Base-by-base conservation (phyloP, 1,284 basidiomycete genomes). In the Trichosporon coremiiforme region DNA sequence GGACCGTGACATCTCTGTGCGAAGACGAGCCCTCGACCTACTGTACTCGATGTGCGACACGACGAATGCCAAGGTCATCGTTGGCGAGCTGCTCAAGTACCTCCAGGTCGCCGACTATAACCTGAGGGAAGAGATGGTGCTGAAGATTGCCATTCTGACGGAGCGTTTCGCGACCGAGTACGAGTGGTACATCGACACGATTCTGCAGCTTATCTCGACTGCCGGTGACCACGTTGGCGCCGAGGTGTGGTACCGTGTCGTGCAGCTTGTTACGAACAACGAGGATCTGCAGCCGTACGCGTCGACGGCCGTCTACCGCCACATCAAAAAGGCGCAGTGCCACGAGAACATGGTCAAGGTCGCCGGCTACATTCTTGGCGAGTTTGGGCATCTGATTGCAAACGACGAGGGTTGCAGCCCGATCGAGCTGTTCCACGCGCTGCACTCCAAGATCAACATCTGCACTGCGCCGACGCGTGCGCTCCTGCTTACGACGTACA, bases 21-120 rank as follows among this genome's bases (percentile, higher is more conserved):
- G 97, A 50, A 87, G 97, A 68, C 88, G 97, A 70, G 97, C 95
- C 0, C 87, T 99, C 64, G 97, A 99, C 84, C 86, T 99, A 64
- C 87, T 99, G 15, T 99, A 98, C 85, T 97, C 94, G 83, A 98
- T 99, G 96, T 99, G 97, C 84, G 97, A 99, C 81, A 88, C 91
- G 17, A 91, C 93, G 76, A 99, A 98, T 84, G 93, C 95, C 15
- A 95, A 95, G 80, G 85, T 92, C 69, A 95, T 99, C 75, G 96
- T 99, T 33, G 94, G 91, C 67, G 95, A 99, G 83, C 87, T 99
- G 33, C 85, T 99, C 69, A 89, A 92, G 71, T 99, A 98, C 82
- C 87, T 99, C 70, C 90, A 90, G 78, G 89, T 97, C 13, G 96
- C 97, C 3, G 97, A 99, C 83, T 98, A 98, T 78, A 94, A 91